Conservation (phyloP, 371 early-diverging fungal genomes). For the Actinomortierella wolfii region DNA sequence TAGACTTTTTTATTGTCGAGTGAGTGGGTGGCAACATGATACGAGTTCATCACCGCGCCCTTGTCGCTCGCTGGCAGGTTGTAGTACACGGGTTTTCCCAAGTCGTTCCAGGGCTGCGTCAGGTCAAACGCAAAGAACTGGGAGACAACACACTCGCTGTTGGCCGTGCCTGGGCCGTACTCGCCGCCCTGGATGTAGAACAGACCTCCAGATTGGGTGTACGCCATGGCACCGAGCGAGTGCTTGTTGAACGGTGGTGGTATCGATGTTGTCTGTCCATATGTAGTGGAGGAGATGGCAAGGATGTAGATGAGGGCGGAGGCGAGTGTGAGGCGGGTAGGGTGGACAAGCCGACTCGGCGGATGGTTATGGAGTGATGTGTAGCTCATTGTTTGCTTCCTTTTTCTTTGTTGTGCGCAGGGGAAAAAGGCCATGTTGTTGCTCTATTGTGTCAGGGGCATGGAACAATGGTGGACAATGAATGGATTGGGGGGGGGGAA, state of each 20-base stretch:
- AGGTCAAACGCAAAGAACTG: conserved; percentile 4
- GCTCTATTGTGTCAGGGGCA: no score
- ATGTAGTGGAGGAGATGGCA: not conserved
- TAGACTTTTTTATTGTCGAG: conserved; percentile 1
- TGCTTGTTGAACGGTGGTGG: not conserved
- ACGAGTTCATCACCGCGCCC: conserved; percentile 6
- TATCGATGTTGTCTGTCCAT: not conserved
- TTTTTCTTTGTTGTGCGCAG: no score
- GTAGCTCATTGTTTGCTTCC: no score
- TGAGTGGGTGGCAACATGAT: conserved; percentile 6
- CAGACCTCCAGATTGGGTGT: conserved; percentile 3
- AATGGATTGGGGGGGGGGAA: no score
- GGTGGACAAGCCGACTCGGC: not conserved
- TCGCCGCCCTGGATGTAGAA: conserved; percentile 12
- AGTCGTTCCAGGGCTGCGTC: conserved; percentile 2
- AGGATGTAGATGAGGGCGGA: not conserved
- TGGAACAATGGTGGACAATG: no score
- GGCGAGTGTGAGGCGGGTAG: not conserved
- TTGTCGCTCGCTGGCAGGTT: not conserved
- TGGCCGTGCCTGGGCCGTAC: not conserved
- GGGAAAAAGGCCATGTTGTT: no score
- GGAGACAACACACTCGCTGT: not conserved
- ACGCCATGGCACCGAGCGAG: not conserved
- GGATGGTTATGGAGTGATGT: not conserved
- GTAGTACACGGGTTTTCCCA: not conserved